Percentiles rank a stretch among this genome's conserved stretches.
phyloP scores from a whole-genome alignment of 495 filamentous ascomycete species.

The Hypoxylon subgilvum region DNA sequence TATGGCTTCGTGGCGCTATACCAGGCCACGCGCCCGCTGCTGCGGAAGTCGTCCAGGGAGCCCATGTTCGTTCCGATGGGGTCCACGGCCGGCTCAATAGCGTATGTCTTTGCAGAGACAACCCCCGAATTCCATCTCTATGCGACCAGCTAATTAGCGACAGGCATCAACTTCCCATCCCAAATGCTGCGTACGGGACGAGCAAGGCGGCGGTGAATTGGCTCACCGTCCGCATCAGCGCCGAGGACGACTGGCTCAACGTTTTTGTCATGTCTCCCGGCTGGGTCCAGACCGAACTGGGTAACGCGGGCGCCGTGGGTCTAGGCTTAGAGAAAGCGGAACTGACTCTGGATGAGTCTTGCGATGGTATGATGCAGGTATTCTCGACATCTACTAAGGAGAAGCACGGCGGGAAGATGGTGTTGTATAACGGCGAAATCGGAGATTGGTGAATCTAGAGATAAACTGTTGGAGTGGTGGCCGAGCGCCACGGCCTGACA shows the following conservation, averaged over 20 bases:
- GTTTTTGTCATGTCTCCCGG: constrained; percentile 39
- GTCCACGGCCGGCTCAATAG: constrained; percentile 35
- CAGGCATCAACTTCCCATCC: constrained; percentile 28
- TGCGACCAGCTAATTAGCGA: no score
- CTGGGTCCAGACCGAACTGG: constrained; percentile 55
- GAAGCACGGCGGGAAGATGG: constrained; percentile 47
- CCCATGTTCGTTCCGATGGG: constrained; percentile 50
- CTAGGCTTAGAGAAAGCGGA: constrained; percentile 47
- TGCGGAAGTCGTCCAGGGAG: constrained; percentile 29
- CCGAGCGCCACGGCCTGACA: no score
- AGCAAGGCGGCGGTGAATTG: constrained; percentile 51
- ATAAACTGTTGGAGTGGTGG: no score
- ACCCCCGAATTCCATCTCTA: no score
- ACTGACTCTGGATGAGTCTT: constrained; percentile 44
- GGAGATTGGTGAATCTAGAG: constrained; percentile 11
- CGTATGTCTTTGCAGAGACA: constrained; percentile 22
- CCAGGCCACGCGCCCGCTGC: constrained; percentile 34
- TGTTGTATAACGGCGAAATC: constrained; percentile 33
- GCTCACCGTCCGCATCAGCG: constrained; percentile 48
- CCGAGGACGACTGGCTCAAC: constrained; percentile 49
- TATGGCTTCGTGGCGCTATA: constrained; percentile 27
- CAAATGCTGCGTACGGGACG: constrained; percentile 51
- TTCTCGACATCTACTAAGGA: constrained; percentile 47
- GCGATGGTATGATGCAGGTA: constrained; percentile 45
- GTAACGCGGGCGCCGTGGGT: constrained; percentile 46